These are phyloP conservation scores for Magnolia sinica DNA, from an alignment of 164 flowering plant species.

Conservation along the genomic window DNA sequence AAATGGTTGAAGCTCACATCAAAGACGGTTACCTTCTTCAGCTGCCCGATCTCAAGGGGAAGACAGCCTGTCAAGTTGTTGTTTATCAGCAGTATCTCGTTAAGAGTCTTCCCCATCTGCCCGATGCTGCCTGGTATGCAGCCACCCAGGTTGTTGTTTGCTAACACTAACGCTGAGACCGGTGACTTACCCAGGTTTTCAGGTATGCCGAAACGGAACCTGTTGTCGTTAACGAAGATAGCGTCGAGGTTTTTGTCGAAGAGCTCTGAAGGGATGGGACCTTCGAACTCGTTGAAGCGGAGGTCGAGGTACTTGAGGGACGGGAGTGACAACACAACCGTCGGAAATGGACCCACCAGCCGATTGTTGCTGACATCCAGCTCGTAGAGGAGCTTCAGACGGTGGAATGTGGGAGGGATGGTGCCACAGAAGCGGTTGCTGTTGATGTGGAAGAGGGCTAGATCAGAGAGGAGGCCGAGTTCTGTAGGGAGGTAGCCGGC, in stretches of 20 bases:
- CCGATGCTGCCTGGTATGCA: constrained; percentile 75
- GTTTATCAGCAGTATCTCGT: constrained; percentile 72
- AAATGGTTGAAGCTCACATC: constrained; percentile 72
- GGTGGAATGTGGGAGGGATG: constrained; percentile 43
- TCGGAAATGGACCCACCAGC: constrained; percentile 65
- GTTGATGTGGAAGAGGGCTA: constrained; percentile 79
- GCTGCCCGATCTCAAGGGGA: constrained; percentile 54
- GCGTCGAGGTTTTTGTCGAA: constrained; percentile 73
- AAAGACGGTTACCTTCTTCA: constrained; percentile 60
- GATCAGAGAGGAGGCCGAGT: constrained; percentile 66
- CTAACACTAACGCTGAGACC: constrained; percentile 67
- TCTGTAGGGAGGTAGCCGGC: constrained; percentile 75
- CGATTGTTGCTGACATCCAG: constrained; percentile 83
- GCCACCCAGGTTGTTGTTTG: constrained; percentile 71
- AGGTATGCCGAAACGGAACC: constrained; percentile 63
- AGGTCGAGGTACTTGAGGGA: constrained; percentile 67
- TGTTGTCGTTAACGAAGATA: constrained; percentile 65
- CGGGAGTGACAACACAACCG: constrained; percentile 51
- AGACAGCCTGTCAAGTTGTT: constrained; percentile 65
- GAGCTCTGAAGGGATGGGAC: constrained; percentile 51
- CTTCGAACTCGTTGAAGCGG: constrained; percentile 83
- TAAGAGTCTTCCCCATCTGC: constrained; percentile 58
- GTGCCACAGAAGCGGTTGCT: constrained; percentile 79
- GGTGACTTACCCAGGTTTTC: constrained; percentile 75
- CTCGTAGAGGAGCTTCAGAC: constrained; percentile 59